phyloP scores from a whole-genome alignment of 73 alveolate species.

The Uronychia setigera region DNA sequence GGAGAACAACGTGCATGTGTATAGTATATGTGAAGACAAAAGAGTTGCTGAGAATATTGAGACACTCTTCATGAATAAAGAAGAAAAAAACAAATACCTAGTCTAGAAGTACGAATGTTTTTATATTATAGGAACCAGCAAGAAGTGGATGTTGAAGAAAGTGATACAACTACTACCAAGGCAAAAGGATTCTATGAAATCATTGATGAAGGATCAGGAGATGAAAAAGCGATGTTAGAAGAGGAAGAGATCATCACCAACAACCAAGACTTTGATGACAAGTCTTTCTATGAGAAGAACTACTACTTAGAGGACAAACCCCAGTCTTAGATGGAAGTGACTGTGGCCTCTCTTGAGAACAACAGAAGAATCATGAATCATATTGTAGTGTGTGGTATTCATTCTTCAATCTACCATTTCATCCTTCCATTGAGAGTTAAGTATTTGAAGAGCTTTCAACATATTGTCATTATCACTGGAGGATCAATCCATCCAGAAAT shows the following conservation, averaged over 20 bases:
- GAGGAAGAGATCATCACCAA: too few relatives aligned
- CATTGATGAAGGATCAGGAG: conserved; percentile 21
- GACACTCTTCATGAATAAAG: conserved; percentile 57
- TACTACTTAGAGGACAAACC: conserved; percentile 13
- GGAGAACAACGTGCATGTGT: conserved; percentile 58
- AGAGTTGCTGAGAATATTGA: conserved; percentile 60
- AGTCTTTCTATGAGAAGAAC: conserved; percentile 20
- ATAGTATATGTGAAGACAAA: conserved; percentile 64
- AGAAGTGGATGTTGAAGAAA: conserved; percentile 41
- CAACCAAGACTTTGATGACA: too few relatives aligned
- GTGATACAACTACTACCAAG: conserved; percentile 13
- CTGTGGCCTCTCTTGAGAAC: conserved; percentile 67
- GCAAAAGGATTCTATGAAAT: conserved; percentile 34
- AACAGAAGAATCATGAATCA: conserved; percentile 83
- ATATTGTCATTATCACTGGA: conserved; percentile 83
- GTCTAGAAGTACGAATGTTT: conserved; percentile 17
- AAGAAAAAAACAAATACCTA: conserved; percentile 53
- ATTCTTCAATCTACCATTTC: conserved; percentile 91
- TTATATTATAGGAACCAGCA: conserved; percentile 8
- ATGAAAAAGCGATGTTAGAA: too few relatives aligned
- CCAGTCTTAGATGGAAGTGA: conserved; percentile 59
- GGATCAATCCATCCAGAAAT: conserved; percentile 79
- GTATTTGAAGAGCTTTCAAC: conserved; percentile 83
- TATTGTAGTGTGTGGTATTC: conserved; percentile 97
- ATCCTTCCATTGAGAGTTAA: conserved; percentile 94